Conservation (phyloP, 2,329 filamentous ascomycete species). For the Tolypocladium ovalisporum region DNA sequence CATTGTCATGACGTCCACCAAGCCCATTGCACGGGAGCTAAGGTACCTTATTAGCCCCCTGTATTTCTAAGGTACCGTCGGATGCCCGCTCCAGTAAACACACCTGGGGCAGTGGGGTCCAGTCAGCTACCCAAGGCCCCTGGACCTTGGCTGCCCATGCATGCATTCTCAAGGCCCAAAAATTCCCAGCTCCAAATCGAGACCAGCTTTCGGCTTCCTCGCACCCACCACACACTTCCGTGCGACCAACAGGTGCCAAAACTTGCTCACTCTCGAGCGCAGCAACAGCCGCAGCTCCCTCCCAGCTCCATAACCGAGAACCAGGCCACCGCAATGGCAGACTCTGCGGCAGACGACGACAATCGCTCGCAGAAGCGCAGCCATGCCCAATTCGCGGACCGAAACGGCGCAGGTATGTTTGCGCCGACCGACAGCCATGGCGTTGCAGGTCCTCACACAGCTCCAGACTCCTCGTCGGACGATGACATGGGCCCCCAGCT, state of each 20-base stretch:
- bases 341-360: conserved; percentile 18
- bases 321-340: conserved; percentile 4
- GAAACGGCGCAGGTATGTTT: conserved; percentile 30
- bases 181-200: background rate
- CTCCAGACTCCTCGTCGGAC: conserved; percentile 59
- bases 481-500: conserved; percentile 92
- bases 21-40: background rate
- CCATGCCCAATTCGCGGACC: conserved; percentile 42
- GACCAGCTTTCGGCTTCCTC: background rate
- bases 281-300: background rate
- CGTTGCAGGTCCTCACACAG: conserved; percentile 2
- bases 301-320: background rate
- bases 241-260: background rate
- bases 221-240: background rate
- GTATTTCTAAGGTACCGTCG: background rate
- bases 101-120: too few species aligned
- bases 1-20: background rate
- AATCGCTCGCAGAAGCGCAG: conserved; percentile 33
- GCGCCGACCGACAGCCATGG: background rate
- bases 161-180: background rate
- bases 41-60: too few species aligned
- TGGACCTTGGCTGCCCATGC: background rate
- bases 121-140: background rate
- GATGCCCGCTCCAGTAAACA: too few species aligned
- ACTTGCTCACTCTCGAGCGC: background rate